A percentile compares a stretch with the other conserved stretches of the same genome.
Conservation (phyloP, 2,329 filamentous ascomycete species). For the Calonectria montana region DNA sequence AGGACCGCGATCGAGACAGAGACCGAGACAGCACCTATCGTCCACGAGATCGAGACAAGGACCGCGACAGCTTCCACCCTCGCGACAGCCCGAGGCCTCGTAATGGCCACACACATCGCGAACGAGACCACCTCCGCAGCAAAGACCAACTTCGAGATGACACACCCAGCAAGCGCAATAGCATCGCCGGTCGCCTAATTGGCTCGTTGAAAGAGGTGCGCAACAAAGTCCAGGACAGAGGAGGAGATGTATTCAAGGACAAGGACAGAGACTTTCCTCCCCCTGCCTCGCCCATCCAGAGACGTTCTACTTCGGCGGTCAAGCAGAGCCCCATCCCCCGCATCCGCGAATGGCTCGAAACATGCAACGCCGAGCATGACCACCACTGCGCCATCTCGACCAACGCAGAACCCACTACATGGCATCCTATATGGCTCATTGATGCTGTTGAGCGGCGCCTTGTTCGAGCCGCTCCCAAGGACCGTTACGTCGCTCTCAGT, state of each 20-base stretch:
- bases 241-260: neutral
- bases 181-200: constrained; percentile 54
- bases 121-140: constrained; percentile 20
- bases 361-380: constrained; percentile 55
- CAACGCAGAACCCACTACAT: constrained; percentile 45
- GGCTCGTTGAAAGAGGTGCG: constrained; percentile 49
- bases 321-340: constrained; percentile 51
- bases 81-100: constrained; percentile 35
- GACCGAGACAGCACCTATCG: constrained; percentile 31
- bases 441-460: constrained; percentile 54
- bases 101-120: neutral
- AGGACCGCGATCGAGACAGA: constrained; percentile 18
- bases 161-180: constrained; percentile 51
- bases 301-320: constrained; percentile 46
- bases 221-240: constrained; percentile 34
- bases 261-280: constrained; percentile 33
- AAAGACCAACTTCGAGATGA: constrained; percentile 30
- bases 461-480: constrained; percentile 51
- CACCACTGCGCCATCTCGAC: constrained; percentile 51
- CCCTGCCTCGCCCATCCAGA: constrained; percentile 39
- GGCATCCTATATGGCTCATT: constrained; percentile 55
- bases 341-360: constrained; percentile 57
- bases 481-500: constrained; percentile 58
- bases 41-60: constrained; percentile 36
- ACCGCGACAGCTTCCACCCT: constrained; percentile 38